phyloP scores from a whole-genome alignment of 192 early-diverging fungal species.

The Coemansia sp. region DNA sequence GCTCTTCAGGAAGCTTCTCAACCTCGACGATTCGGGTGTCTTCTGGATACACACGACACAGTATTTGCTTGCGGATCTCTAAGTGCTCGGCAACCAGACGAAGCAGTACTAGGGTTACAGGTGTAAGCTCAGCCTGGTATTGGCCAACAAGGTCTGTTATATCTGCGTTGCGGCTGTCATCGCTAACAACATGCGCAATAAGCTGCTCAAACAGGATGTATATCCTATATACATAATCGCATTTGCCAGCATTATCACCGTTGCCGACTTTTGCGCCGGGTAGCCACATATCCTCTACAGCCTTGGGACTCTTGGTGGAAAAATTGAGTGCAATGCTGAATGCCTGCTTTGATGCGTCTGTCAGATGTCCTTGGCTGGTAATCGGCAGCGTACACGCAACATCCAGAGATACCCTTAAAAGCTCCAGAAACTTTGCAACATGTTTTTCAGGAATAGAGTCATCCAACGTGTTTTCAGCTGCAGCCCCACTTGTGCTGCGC shows the following conservation, averaged over 20 bases:
- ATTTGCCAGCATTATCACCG: not conserved
- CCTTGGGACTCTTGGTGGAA: conserved; percentile 17
- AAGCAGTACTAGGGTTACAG: conserved; percentile 36
- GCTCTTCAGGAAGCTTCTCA: conserved; percentile 33
- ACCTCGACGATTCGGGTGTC: conserved; percentile 9
- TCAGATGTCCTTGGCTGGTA: conserved; percentile 12
- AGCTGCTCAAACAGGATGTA: conserved; percentile 12
- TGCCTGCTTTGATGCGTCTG: conserved; percentile 34
- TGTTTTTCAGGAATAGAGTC: conserved; percentile 29
- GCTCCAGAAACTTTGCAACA: conserved; percentile 16
- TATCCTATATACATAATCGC: conserved; percentile 17
- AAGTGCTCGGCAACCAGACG: conserved; percentile 35
- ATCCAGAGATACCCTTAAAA: conserved; percentile 24
- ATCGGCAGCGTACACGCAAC: conserved; percentile 10
- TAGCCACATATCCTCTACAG: conserved; percentile 26
- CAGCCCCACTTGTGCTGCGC: not conserved
- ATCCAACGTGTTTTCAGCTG: not conserved
- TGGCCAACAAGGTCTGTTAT: not conserved
- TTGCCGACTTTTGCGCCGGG: conserved; percentile 3
- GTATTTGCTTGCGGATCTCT: conserved; percentile 23
- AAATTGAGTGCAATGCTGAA: conserved; percentile 38
- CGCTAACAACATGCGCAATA: conserved; percentile 7
- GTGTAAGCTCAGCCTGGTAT: conserved; percentile 30
- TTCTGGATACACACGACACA: conserved; percentile 27
- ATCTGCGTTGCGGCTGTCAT: not conserved